Percentiles rank a stretch among this genome's conserved stretches.
These are phyloP conservation scores for Cercospora sp. DNA, from an alignment of 2,329 filamentous ascomycete genomes.

Conservation along the genomic window DNA sequence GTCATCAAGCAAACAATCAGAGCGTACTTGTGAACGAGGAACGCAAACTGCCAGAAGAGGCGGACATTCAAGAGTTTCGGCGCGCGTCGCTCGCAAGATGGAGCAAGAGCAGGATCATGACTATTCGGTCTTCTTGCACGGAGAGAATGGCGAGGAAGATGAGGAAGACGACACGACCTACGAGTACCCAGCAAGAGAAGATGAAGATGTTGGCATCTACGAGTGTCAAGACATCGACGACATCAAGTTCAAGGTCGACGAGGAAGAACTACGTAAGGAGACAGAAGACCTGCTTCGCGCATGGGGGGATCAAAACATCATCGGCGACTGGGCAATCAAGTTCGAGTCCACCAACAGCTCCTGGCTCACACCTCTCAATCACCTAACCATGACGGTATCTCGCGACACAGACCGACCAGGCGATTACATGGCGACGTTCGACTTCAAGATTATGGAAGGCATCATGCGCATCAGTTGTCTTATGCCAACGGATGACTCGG, in stretches of 20 bases:
- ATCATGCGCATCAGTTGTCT: background rate
- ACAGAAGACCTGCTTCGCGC: background rate
- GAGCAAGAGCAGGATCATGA: background rate
- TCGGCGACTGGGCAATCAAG: background rate
- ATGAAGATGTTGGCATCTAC: too few relatives aligned
- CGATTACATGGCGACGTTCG: background rate
- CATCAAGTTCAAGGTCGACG: background rate
- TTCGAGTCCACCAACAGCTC: background rate
- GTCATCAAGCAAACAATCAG: background rate
- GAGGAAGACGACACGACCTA: background rate
- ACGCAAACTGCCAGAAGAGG: background rate
- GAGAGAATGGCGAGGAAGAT: background rate
- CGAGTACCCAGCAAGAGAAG: too few relatives aligned
- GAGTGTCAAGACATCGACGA: background rate
- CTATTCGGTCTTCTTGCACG: background rate
- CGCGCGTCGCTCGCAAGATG: background rate
- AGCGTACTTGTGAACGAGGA: background rate
- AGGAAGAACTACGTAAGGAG: background rate
- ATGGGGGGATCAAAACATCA: background rate
- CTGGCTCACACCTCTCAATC: background rate
- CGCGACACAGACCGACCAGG: background rate
- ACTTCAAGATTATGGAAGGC: background rate
- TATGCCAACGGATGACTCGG: background rate
- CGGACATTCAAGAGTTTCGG: background rate
- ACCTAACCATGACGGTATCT: background rate